These are phyloP conservation scores for Pilatotrama ljubarskyi DNA, from an alignment of 768 basidiomycete species.

Conservation along the genomic window DNA sequence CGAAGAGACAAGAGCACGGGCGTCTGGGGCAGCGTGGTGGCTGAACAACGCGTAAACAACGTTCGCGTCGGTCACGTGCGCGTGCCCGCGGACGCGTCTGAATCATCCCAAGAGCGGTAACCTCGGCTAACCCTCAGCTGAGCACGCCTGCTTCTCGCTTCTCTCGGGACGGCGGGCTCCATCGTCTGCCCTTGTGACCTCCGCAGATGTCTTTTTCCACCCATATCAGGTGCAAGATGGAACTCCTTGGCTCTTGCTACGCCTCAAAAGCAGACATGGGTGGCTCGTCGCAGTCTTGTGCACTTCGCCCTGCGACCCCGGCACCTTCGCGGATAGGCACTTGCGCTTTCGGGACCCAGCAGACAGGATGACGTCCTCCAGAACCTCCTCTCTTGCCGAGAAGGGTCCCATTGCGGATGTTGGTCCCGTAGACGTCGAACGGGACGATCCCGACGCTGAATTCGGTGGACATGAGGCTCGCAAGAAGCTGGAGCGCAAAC, in stretches of 20 bases:
- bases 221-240: background rate
- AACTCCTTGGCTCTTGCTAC: background rate
- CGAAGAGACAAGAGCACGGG: background rate
- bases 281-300: background rate
- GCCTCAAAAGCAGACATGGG: conserved; percentile 12
- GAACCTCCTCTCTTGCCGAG: conserved; percentile 9
- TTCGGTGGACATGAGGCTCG: conserved; percentile 41
- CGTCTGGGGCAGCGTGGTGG: background rate
- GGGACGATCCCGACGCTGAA: conserved; percentile 31
- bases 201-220: background rate
- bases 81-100: conserved; percentile 6
- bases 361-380: conserved; percentile 12
- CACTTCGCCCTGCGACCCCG: background rate
- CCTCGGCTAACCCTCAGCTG: background rate
- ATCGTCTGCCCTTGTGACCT: conserved; percentile 17
- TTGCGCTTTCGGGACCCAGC: background rate
- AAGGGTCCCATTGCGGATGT: conserved; percentile 12
- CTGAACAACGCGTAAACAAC: conserved; percentile 32
- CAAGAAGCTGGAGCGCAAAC: conserved; percentile 41
- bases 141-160: background rate
- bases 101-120: background rate
- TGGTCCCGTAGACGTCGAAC: conserved; percentile 1
- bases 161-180: conserved; percentile 10
- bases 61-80: conserved; percentile 34
- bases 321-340: background rate